Base-by-base conservation (phyloP, 2,329 filamentous ascomycete species). In the Talaromyces sp. region DNA sequence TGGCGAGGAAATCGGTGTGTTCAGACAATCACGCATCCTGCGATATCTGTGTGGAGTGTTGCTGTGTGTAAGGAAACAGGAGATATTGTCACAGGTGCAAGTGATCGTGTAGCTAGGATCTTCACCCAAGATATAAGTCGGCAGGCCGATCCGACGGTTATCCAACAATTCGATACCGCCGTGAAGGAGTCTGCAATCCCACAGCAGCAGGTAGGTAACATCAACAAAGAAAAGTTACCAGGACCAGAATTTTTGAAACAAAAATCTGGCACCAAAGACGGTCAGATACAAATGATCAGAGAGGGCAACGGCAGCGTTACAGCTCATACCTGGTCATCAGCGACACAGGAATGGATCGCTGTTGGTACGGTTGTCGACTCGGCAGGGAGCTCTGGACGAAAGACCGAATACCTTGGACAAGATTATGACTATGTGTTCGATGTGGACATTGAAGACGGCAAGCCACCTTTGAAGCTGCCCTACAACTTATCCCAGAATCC, bases 381-480 rank as follows among this genome's bases (percentile, higher is more conserved):
- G 3, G 90, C 89, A 5, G 92, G 89, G 40, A 96, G 92, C 72
- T 91, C 87, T 67, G 90, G 91, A 11, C 86, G 86, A 63, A 92
- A 93, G 77, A 86, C 86, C 7, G 83, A 88, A 63, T 89, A 93
- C 72, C 82, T 90, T 1, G 93, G 93, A 35, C 86, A 96, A 72
- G 90, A 93, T 65, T 99, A 96, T 74, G 95, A 99, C 73, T 97
- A 89, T 70, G 93, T 99, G 8, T 98, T 98, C 68, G 93, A 97
- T 71, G 93, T 97, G 28, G 93, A 96, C 69, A 96, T 97, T 66
- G 91, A 96, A 73, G 93, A 97, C 70, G 93, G 92, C 59, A 93
- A 96, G 71, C 93, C 93, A 12, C 87, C 93, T 0, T 81, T 98
- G 52, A 97, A 97, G 76, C 82, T 98, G n/a, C 92, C 93, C 0